Percentiles rank a stretch among this genome's conserved stretches.
Evolutionary conservation across 345 rosid species (phyloP).

Genomic region (Melastoma malabathricum): DNA sequence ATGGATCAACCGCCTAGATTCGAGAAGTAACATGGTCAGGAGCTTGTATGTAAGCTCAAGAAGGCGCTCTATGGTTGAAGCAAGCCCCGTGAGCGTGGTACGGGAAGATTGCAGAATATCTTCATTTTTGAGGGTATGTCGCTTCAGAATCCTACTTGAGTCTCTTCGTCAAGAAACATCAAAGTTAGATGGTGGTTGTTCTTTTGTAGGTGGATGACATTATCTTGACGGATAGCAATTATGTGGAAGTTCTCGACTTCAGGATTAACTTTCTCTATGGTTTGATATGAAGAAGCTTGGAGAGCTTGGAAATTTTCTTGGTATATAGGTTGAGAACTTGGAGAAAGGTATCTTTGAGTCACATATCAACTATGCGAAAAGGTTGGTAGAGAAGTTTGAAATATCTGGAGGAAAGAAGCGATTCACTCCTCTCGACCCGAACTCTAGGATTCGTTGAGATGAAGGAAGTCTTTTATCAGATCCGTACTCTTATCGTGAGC

Average conservation of each 20-base stretch:
- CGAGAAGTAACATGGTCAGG: neutral
- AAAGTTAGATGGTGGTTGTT: neutral
- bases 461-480: neutral
- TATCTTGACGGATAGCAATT: neutral
- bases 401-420: too few species aligned
- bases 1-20: neutral
- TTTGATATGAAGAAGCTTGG: slow-evolving; percentile 7
- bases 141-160: neutral
- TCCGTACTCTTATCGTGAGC: slow-evolving; percentile 1
- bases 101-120: neutral
- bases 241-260: slow-evolving; percentile 1
- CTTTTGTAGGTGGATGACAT: slow-evolving; percentile 1
- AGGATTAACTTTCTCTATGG: neutral
- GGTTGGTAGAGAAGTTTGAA: neutral
- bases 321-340: neutral
- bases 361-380: neutral
- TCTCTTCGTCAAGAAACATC: slow-evolving; percentile 1
- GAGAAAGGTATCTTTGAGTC: neutral
- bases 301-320: neutral
- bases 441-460: neutral
- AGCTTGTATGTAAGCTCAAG: too few species aligned
- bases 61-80: too few species aligned
- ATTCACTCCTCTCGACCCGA: too few species aligned
- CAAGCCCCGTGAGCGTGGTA: neutral
- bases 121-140: neutral